These are phyloP conservation scores for Backusella sp. DNA, from an alignment of 192 early-diverging fungal species.

Conservation along the genomic window DNA sequence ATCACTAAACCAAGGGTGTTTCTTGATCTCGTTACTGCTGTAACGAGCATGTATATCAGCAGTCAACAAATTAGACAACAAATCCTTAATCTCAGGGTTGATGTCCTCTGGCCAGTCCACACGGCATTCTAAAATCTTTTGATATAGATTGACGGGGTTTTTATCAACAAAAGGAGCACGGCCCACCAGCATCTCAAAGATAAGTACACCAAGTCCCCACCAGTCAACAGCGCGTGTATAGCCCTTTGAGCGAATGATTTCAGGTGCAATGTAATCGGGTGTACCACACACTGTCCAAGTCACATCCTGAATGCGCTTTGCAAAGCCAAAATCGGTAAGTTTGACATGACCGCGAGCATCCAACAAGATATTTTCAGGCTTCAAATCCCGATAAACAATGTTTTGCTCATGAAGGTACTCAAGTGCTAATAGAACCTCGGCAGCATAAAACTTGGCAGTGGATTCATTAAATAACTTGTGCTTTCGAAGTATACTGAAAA, in stretches of 20 bases:
- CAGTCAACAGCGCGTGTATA: conserved; percentile 89
- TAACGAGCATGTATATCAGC: conserved; percentile 74
- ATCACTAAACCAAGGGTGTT: conserved; percentile 76
- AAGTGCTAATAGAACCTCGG: conserved; percentile 86
- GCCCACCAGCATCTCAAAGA: conserved; percentile 81
- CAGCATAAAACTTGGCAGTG: conserved; percentile 79
- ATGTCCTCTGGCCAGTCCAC: conserved; percentile 76
- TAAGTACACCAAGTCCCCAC: conserved; percentile 92
- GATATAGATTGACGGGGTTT: conserved; percentile 85
- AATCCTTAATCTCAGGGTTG: conserved; percentile 64
- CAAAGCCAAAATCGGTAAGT: conserved; percentile 94
- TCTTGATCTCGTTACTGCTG: conserved; percentile 80
- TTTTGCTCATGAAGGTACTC: conserved; percentile 90
- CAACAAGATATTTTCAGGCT: conserved; percentile 85
- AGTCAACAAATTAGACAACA: conserved; percentile 73
- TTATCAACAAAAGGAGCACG: conserved; percentile 87
- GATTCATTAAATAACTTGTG: conserved; percentile 44
- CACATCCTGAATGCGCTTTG: conserved; percentile 43
- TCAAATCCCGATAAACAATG: conserved; percentile 86
- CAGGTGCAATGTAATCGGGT: conserved; percentile 88
- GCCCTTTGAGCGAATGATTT: conserved; percentile 83
- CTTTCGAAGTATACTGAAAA: conserved; percentile 72
- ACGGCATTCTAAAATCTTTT: conserved; percentile 80
- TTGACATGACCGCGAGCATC: conserved; percentile 90
- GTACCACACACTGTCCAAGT: conserved; percentile 74